A percentile compares a stretch with the other conserved stretches of the same genome.
Evolutionary conservation across 1,139 yeast species (phyloP).

Genomic region (Magnusiomyces tetraspermus): DNA sequence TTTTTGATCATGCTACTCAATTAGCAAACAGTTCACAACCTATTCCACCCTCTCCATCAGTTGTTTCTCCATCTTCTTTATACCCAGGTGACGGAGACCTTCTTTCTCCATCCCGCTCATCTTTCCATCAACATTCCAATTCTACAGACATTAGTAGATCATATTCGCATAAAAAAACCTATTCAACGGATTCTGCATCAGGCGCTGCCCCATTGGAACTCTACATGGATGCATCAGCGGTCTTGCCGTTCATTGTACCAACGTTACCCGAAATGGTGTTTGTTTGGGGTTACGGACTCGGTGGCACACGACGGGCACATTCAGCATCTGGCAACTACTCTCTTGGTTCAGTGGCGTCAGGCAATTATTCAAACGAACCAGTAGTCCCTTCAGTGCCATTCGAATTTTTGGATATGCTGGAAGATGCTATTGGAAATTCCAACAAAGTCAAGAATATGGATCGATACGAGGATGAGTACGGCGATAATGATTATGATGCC

Average conservation of each 20-base stretch:
- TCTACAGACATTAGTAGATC: too few relatives aligned
- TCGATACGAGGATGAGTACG: background rate
- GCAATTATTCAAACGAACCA: too few relatives aligned
- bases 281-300: constrained; percentile 37
- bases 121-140: background rate
- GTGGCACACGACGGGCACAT: constrained; percentile 29
- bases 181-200: too few relatives aligned
- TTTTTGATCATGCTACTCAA: constrained; percentile 13
- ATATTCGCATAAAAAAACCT: too few relatives aligned
- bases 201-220: constrained; percentile 17
- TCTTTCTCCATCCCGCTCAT: background rate
- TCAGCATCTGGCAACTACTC: constrained; percentile 28
- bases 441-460: background rate
- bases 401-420: constrained; percentile 34
- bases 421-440: constrained; percentile 12
- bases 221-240: constrained; percentile 28
- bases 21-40: constrained; percentile 11
- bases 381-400: constrained; percentile 35
- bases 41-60: constrained; percentile 11
- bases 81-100: constrained; percentile 11
- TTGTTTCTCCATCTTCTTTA: constrained; percentile 10
- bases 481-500: background rate
- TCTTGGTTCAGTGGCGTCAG: too few relatives aligned
- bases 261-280: constrained; percentile 33
- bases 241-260: constrained; percentile 34